Conservation (phyloP, 495 filamentous ascomycete species). For the Sabuloglossum arenarium region DNA sequence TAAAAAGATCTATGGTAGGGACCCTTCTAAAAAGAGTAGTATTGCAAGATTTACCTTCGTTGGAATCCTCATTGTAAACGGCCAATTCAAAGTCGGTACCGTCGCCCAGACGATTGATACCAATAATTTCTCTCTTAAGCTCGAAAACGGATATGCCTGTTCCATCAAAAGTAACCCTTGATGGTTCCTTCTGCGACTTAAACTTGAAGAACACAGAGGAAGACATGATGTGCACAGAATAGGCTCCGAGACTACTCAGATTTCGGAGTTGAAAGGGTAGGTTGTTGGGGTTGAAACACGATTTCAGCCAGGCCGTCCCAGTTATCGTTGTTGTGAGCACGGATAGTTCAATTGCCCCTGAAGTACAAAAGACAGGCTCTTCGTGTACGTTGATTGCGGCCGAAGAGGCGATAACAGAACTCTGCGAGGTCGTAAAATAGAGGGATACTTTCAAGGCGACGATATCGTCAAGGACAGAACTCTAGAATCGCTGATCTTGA, state of each 20-base stretch:
- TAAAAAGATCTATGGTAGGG: too few species aligned
- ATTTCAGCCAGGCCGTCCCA: background rate
- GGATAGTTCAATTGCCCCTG: background rate
- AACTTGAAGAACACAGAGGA: conserved; percentile 99
- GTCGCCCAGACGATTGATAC: conserved; percentile 76
- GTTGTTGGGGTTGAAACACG: background rate
- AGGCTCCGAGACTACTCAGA: background rate
- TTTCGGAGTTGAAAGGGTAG: background rate
- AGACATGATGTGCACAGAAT: conserved; percentile 37
- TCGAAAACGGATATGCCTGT: conserved; percentile 98
- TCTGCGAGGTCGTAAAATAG: background rate
- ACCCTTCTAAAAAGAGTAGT: too few species aligned
- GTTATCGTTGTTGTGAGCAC: background rate
- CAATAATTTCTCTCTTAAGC: conserved; percentile 94
- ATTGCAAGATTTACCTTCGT: conserved; percentile 49
- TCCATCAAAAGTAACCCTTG: conserved; percentile 88
- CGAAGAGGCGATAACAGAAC: background rate
- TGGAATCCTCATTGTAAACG: conserved; percentile 76
- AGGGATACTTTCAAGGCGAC: background rate
- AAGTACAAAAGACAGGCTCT: background rate
- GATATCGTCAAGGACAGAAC: background rate
- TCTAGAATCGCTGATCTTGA: background rate
- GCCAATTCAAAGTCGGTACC: conserved; percentile 92
- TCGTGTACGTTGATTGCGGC: background rate
- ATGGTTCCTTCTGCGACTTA: conserved; percentile 94